Base-by-base conservation (phyloP, 2,329 filamentous ascomycete genomes). In the Knufia fluminis region DNA sequence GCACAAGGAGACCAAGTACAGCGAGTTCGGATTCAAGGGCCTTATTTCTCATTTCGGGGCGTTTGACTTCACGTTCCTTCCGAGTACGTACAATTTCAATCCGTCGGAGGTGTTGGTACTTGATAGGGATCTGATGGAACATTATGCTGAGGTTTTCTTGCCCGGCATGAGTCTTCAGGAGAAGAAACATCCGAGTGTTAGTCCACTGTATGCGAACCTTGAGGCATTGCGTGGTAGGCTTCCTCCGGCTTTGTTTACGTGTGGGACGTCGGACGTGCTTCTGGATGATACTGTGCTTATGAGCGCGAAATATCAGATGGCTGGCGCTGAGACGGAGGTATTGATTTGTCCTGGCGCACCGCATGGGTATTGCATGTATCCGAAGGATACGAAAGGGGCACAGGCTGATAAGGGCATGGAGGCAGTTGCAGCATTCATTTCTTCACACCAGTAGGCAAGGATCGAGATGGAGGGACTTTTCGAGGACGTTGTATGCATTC, bases 191-290 rank as follows among this genome's bases (percentile, higher is more conserved):
- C 70, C 73, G 0, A 62, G 61, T 17, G 68, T 78, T 4, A 72
- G 68, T 3, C 77, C 77, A 0, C 66, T 77, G 32, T 79, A 72
- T 57, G 70, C 69, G n/a, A 66, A 78, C 50, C 40, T 74, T 14
- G 60, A 54, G 9, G 50, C 57, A 23, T 52, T 58, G 63, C 31
- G 55, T 16, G 55, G 52, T 2, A 44, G 57, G 60, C 59, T 78
- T 20, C 76, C 76, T n/a, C 69, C 71, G 1, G 76, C 76, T 6
- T 57, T 80, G 28, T 79, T 79, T 51, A 71, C 71, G 1, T 75
- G 71, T 53, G 76, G 77, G 0, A 78, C 75, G 3, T 68, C 74
- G 51, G 77, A 80, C 60, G 68, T 68, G 10, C 54, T 79, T 50
- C 55, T 79, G 1, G 73, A 76, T 55, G 73, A 76, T 54, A 73